Percentiles rank a stretch among this genome's conserved stretches.
Conservation (phyloP, 805 yeast genomes). For the Yamadazyma olivae region DNA sequence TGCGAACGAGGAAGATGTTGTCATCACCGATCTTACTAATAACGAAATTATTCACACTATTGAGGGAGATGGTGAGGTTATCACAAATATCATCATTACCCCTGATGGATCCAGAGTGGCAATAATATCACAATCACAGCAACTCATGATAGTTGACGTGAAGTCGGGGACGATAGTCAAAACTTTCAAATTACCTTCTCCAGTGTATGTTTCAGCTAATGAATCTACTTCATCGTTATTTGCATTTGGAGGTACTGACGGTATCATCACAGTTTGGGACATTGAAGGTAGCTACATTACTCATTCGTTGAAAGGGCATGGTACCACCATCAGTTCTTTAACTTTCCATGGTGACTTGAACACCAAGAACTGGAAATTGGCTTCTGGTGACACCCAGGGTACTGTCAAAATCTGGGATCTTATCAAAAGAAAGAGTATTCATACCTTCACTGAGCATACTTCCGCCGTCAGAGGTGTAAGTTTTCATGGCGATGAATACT, state of each 20-base stretch:
- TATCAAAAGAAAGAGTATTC: constrained; percentile 70
- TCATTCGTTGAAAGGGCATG: constrained; percentile 91
- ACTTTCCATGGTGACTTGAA: constrained; percentile 70
- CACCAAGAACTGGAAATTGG: constrained; percentile 68
- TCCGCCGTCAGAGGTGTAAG: constrained; percentile 85
- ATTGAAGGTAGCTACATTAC: constrained; percentile 83
- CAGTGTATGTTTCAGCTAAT: constrained; percentile 72
- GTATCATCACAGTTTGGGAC: constrained; percentile 89
- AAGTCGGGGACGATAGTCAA: constrained; percentile 39
- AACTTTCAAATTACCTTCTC: constrained; percentile 65
- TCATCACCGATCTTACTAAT: constrained; percentile 60
- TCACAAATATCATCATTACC: constrained; percentile 73
- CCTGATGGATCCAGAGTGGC: constrained; percentile 73
- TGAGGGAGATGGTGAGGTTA: constrained; percentile 80
- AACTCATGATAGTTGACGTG: constrained; percentile 63
- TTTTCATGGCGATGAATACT: constrained; percentile 49
- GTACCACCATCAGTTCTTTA: constrained; percentile 78
- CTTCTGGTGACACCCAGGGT: constrained; percentile 66
- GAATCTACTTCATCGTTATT: constrained; percentile 82
- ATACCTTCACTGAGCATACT: constrained; percentile 68
- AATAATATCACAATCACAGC: constrained; percentile 79
- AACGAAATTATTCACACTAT: constrained; percentile 57
- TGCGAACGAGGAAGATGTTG: constrained; percentile 72
- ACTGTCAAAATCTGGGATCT: constrained; percentile 55
- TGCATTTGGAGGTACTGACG: constrained; percentile 96